Percentiles rank a stretch among this genome's conserved stretches.
Conservation (phyloP, 495 filamentous ascomycete species). For the Extremus antarcticus region DNA sequence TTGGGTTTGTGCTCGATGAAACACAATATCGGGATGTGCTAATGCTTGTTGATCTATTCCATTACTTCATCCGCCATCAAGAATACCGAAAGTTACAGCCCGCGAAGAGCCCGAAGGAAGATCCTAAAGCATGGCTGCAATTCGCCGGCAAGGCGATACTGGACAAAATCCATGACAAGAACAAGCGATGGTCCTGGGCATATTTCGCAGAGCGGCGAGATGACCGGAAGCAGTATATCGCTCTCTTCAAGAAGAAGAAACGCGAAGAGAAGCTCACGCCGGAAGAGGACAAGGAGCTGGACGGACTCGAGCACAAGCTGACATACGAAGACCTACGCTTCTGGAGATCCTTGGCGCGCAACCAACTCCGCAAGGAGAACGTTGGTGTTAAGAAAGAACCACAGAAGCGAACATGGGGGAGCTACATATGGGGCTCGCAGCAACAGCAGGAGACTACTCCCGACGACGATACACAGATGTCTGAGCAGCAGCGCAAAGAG, state of each 20-base stretch:
- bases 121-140: slow-evolving; percentile 79
- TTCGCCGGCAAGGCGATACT: slow-evolving; percentile 85
- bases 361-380: slow-evolving; percentile 90
- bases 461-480: slow-evolving; percentile 67
- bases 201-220: slow-evolving; percentile 88
- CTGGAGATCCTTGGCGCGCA: slow-evolving; percentile 88
- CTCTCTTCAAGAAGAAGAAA: slow-evolving; percentile 89
- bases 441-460: slow-evolving; percentile 47
- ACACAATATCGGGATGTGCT: slow-evolving; percentile 92
- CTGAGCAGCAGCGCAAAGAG: slow-evolving; percentile 90
- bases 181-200: slow-evolving; percentile 83
- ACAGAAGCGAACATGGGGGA: slow-evolving; percentile 65
- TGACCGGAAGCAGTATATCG: slow-evolving; percentile 78
- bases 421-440: slow-evolving; percentile 54
- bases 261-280: slow-evolving; percentile 59
- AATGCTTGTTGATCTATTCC: slow-evolving; percentile 97
- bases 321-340: slow-evolving; percentile 94
- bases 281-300: slow-evolving; percentile 59
- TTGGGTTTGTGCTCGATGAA: slow-evolving; percentile 89
- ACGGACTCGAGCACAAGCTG: slow-evolving; percentile 72
- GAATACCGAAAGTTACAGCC: slow-evolving; percentile 93
- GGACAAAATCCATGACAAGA: slow-evolving; percentile 86
- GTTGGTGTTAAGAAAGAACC: slow-evolving; percentile 63
- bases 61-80: slow-evolving; percentile 95
- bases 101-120: slow-evolving; percentile 74